Percentiles rank a stretch among this genome's conserved stretches.
Conservation (phyloP, 768 basidiomycete species). For the Strobilomyces dryophilus region DNA sequence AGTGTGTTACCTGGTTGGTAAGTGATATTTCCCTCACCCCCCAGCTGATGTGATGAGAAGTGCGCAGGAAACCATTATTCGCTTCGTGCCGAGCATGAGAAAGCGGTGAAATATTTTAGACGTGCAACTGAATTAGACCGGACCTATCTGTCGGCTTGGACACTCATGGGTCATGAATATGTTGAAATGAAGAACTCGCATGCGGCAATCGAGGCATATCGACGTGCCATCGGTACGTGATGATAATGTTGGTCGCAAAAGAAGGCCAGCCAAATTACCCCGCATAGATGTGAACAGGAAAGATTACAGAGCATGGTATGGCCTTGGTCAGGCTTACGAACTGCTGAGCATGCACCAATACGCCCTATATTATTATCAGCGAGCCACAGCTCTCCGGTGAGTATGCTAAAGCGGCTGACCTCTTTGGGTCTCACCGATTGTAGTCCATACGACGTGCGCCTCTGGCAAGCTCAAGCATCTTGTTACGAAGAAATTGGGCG, state of each 20-base stretch:
- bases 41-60: not conserved
- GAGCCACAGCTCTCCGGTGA: constrained; percentile 88
- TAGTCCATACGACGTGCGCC: constrained; percentile 91
- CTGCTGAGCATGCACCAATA: constrained; percentile 96
- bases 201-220: constrained; percentile 96
- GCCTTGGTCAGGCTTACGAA: constrained; percentile 97
- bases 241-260: not conserved
- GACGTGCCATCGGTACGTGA: constrained; percentile 86
- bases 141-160: constrained; percentile 96
- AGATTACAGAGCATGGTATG: constrained; percentile 98
- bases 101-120: constrained; percentile 93
- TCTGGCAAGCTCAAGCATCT: constrained; percentile 93
- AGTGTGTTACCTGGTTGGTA: constrained; percentile 93
- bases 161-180: constrained; percentile 97
- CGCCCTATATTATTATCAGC: constrained; percentile 93
- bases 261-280: not conserved
- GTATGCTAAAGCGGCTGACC: constrained; percentile 5
- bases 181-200: constrained; percentile 99
- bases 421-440: not conserved
- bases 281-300: constrained; percentile 86
- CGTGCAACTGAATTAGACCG: constrained; percentile 93
- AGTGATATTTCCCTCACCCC: constrained; percentile 21
- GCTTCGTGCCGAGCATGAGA: constrained; percentile 87
- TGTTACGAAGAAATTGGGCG: constrained; percentile 91
- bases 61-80: constrained; percentile 93